A percentile compares a stretch with the other conserved stretches of the same genome.
phyloP scores from a whole-genome alignment of 2,329 filamentous ascomycete species.

The Arachnopeziza araneosa region DNA sequence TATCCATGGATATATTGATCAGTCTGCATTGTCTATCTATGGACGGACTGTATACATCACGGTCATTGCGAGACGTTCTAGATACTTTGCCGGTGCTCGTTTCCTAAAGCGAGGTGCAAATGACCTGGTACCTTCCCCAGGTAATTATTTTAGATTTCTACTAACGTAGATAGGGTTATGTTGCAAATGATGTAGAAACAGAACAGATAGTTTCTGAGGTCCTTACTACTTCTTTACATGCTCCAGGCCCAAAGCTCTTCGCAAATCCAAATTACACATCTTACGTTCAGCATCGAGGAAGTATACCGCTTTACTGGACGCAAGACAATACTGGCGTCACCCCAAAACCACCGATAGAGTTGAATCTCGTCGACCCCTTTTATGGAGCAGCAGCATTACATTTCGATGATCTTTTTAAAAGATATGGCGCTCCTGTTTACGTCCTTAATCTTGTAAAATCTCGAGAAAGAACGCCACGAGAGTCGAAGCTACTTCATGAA shows the following conservation, averaged over 20 bases:
- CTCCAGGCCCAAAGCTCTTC: constrained; percentile 77
- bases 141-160: not conserved
- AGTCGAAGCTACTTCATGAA: constrained; percentile 84
- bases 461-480: constrained; percentile 79
- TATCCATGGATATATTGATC: constrained; percentile 94
- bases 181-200: constrained; percentile 97
- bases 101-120: constrained; percentile 95
- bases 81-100: constrained; percentile 88
- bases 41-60: constrained; percentile 87
- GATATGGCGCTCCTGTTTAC: constrained; percentile 90
- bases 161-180: constrained; percentile 57
- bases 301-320: constrained; percentile 95
- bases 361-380: constrained; percentile 94
- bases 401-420: constrained; percentile 89
- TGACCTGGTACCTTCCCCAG: constrained; percentile 53
- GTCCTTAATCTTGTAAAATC: constrained; percentile 88
- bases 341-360: constrained; percentile 91
- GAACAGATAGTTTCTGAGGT: constrained; percentile 97
- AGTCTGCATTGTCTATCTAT: constrained; percentile 79
- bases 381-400: constrained; percentile 89
- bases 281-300: constrained; percentile 93
- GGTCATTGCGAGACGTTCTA: constrained; percentile 84
- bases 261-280: constrained; percentile 91
- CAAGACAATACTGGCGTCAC: constrained; percentile 94
- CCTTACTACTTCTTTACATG: constrained; percentile 91